These are phyloP conservation scores for Lipomyces chichibuensis DNA, from an alignment of 805 yeast genomes.

Conservation along the genomic window DNA sequence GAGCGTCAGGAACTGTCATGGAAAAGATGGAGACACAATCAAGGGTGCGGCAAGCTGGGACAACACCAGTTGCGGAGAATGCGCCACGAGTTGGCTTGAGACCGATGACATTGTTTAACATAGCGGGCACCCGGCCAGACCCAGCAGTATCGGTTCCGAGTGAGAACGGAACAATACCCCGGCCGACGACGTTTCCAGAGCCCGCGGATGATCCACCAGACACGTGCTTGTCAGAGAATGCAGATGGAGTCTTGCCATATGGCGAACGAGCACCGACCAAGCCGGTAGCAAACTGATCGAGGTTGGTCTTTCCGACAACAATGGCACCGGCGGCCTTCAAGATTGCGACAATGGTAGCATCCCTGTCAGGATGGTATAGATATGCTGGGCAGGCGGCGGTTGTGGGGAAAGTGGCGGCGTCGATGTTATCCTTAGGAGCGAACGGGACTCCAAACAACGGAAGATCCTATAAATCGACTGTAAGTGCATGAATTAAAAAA, in stretches of 20 bases:
- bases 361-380: conserved; percentile 66
- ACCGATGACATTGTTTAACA: conserved; percentile 86
- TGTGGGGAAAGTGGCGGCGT: conserved; percentile 76
- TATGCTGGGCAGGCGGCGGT: conserved; percentile 96
- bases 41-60: conserved; percentile 93
- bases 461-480: conserved; percentile 33
- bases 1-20: conserved; percentile 79
- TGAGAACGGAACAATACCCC: conserved; percentile 86
- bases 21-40: conserved; percentile 92
- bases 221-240: conserved; percentile 75
- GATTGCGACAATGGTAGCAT: conserved; percentile 74
- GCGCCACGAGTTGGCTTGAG: conserved; percentile 91
- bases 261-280: conserved; percentile 95
- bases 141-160: conserved; percentile 98
- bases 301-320: conserved; percentile 87
- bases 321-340: conserved; percentile 90
- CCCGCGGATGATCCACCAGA: conserved; percentile 97
- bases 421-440: conserved; percentile 94
- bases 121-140: conserved; percentile 97
- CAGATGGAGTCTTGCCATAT: conserved; percentile 83
- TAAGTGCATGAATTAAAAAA: conserved; percentile 1
- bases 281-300: conserved; percentile 98
- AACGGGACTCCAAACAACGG: conserved; percentile 93
- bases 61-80: conserved; percentile 87
- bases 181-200: conserved; percentile 86